Conservation (phyloP, 2,329 filamentous ascomycete species). For the Cylindrodendrum hubeiense region DNA sequence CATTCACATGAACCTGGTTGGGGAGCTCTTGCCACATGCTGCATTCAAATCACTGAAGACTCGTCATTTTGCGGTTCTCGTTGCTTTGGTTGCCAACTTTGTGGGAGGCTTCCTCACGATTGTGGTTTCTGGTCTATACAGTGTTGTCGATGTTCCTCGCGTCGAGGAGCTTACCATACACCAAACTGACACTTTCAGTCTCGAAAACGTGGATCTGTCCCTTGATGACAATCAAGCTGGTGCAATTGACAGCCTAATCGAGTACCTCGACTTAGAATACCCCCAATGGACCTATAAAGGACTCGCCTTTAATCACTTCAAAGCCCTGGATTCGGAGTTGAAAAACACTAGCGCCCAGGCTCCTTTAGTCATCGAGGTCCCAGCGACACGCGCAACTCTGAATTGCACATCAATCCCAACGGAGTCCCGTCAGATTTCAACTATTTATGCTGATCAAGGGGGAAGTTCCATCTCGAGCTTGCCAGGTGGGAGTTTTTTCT, state of each 20-base stretch:
- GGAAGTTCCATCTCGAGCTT: constrained; percentile 4
- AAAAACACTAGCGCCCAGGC: constrained; percentile 20
- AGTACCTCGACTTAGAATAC: constrained; percentile 45
- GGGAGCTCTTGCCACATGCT: constrained; percentile 38
- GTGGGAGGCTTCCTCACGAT: constrained; percentile 36
- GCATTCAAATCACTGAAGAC: constrained; percentile 33
- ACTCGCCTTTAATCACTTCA: constrained; percentile 41
- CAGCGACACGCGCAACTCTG: constrained; percentile 33
- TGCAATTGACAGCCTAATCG: constrained; percentile 43
- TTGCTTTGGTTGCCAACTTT: constrained; percentile 37
- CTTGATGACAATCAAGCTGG: constrained; percentile 39
- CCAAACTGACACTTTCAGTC: constrained; percentile 44
- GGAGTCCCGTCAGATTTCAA: constrained; percentile 21
- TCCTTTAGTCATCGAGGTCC: constrained; percentile 30
- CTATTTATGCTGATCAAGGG: constrained; percentile 18
- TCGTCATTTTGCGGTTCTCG: constrained; percentile 38
- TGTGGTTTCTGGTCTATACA: constrained; percentile 44
- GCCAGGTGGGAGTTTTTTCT: constrained; percentile 20
- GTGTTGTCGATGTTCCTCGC: constrained; percentile 37
- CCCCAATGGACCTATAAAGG: constrained; percentile 48
- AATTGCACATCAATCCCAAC: constrained; percentile 35
- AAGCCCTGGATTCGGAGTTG: constrained; percentile 17
- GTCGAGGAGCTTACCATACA: constrained; percentile 39
- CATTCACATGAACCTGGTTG: constrained; percentile 35
- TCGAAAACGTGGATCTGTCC: constrained; percentile 35